Conservation (phyloP, 495 filamentous ascomycete species). For the Trichodelitschia bisporula region DNA sequence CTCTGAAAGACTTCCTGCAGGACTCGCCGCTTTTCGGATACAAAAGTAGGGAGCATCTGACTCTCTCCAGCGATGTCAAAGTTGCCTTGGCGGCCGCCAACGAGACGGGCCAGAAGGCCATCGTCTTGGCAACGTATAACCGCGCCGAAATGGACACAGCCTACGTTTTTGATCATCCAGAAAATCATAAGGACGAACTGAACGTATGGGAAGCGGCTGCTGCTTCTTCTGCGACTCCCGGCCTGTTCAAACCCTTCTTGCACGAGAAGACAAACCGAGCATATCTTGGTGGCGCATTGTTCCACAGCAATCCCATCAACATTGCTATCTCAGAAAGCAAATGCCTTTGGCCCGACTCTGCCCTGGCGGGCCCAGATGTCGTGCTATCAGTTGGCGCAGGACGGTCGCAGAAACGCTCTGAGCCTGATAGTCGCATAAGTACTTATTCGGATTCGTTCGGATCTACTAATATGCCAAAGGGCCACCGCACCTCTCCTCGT, state of each 20-base stretch:
- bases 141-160: neutral
- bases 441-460: no score
- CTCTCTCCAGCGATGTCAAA: slow-evolving; percentile 19
- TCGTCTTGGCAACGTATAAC: slow-evolving; percentile 25
- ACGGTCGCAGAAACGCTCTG: no score
- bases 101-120: slow-evolving; percentile 9
- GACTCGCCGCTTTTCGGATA: no score
- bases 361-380: slow-evolving; percentile 13
- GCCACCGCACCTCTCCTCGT: no score
- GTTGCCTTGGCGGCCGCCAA: slow-evolving; percentile 22
- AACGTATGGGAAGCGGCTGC: slow-evolving; percentile 23
- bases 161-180: slow-evolving; percentile 9
- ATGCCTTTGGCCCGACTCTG: slow-evolving; percentile 15
- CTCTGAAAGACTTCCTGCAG: no score
- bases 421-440: no score
- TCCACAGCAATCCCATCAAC: slow-evolving; percentile 16
- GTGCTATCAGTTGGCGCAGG: slow-evolving; percentile 20
- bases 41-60: slow-evolving; percentile 13
- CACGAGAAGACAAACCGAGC: slow-evolving; percentile 8
- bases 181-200: slow-evolving; percentile 15
- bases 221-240: slow-evolving; percentile 23
- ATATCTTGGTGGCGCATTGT: slow-evolving; percentile 10
- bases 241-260: slow-evolving; percentile 22
- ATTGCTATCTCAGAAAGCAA: slow-evolving; percentile 18
- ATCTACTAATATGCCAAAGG: no score